phyloP scores from a whole-genome alignment of 2,329 filamentous ascomycete species.

The Monosporascus sp. region DNA sequence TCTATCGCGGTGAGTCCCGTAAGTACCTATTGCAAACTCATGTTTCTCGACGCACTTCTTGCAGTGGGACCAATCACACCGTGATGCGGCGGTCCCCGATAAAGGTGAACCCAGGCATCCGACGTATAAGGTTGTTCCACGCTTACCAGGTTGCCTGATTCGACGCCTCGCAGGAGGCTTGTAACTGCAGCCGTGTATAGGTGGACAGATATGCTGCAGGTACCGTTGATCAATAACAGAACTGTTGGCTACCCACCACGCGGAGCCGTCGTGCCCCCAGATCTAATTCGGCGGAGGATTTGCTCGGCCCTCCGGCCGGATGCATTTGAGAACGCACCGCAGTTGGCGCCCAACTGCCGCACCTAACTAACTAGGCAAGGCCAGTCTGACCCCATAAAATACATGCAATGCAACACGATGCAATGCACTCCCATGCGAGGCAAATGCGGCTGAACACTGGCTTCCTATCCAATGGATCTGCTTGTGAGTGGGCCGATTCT shows the following conservation, averaged over 20 bases:
- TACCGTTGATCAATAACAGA: background rate
- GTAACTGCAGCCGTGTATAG: background rate
- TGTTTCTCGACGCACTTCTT: background rate
- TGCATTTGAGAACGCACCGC: background rate
- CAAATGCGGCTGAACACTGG: too few relatives aligned
- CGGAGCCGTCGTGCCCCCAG: background rate
- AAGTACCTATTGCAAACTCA: background rate
- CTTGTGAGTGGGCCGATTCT: too few relatives aligned
- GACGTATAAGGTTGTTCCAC: background rate
- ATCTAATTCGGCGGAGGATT: background rate
- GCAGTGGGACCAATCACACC: background rate
- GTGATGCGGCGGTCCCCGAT: background rate
- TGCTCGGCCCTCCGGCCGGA: background rate
- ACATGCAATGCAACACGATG: too few relatives aligned
- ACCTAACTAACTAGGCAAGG: background rate
- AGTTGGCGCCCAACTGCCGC: background rate
- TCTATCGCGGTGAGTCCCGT: background rate
- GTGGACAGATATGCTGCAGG: background rate
- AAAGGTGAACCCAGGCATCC: background rate
- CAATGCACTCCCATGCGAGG: too few relatives aligned
- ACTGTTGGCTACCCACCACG: background rate
- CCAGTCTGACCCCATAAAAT: too few relatives aligned
- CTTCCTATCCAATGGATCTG: too few relatives aligned
- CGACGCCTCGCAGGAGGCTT: background rate
- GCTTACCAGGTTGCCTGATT: background rate